These are phyloP conservation scores for Puccinia coronata DNA, from an alignment of 1,284 basidiomycete genomes.

Conservation along the genomic window DNA sequence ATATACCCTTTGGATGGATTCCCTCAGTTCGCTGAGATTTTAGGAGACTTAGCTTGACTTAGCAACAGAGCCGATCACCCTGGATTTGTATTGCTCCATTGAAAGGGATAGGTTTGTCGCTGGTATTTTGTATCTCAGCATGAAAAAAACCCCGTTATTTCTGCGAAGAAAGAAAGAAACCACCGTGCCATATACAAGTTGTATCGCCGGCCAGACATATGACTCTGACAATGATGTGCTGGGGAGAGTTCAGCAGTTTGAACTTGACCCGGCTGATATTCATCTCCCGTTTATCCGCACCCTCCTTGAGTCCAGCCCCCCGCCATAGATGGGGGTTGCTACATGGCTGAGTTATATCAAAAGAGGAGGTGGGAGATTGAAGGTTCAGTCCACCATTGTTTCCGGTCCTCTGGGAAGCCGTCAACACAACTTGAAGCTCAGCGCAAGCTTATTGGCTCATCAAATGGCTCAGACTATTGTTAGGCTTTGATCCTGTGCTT, in stretches of 20 bases:
- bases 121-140: neutral
- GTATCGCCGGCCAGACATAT: neutral
- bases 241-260: neutral
- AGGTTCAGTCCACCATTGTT: neutral
- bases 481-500: neutral
- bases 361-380: conserved; percentile 1
- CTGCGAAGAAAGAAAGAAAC: conserved; percentile 16
- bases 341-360: neutral
- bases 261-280: neutral
- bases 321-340: neutral
- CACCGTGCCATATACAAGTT: neutral
- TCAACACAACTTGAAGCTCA: neutral
- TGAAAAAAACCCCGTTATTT: neutral
- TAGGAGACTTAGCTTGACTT: neutral
- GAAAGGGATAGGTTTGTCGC: conserved; percentile 11
- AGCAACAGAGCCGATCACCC: neutral
- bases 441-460: conserved; percentile 22
- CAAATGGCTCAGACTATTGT: conserved; percentile 13
- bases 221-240: neutral
- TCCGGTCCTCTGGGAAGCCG: neutral
- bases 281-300: conserved; percentile 24
- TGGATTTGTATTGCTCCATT: neutral
- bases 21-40: neutral
- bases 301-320: conserved; percentile 7
- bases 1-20: neutral